phyloP scores from a whole-genome alignment of 2,329 filamentous ascomycete species.

The Stemphylium beticola region DNA sequence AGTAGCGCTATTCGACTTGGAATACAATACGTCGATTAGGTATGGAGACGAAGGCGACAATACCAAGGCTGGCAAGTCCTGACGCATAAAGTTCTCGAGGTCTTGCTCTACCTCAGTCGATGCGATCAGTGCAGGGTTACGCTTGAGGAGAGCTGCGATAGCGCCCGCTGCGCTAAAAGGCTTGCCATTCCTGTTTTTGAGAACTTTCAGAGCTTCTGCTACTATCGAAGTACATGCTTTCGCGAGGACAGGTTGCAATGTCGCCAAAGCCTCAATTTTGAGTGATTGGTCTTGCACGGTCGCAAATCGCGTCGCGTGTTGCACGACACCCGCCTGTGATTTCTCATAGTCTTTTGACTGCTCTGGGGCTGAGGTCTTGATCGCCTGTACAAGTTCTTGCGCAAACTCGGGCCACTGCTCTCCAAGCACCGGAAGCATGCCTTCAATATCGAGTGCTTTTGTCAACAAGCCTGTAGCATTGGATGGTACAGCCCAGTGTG shows the following conservation, averaged over 20 bases:
- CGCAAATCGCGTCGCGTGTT: slow-evolving; percentile 70
- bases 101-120: slow-evolving; percentile 52
- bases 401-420: slow-evolving; percentile 69
- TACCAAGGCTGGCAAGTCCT: slow-evolving; percentile 65
- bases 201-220: slow-evolving; percentile 56
- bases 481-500: slow-evolving; percentile 59
- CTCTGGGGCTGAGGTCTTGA: slow-evolving; percentile 79
- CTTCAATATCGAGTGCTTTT: slow-evolving; percentile 50
- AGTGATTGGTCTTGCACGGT: slow-evolving; percentile 54
- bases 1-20: slow-evolving; percentile 43
- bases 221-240: slow-evolving; percentile 53
- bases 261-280: slow-evolving; percentile 5
- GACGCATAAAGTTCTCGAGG: slow-evolving; percentile 56
- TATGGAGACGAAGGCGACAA: slow-evolving; percentile 71
- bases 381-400: slow-evolving; percentile 65
- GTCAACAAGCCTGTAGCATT: slow-evolving; percentile 48
- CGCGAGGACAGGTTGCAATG: slow-evolving; percentile 27
- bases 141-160: slow-evolving; percentile 60
- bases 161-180: slow-evolving; percentile 69
- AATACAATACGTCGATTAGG: slow-evolving; percentile 69
- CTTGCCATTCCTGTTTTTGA: slow-evolving; percentile 65
- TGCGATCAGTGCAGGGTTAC: slow-evolving; percentile 50
- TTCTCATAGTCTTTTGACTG: slow-evolving; percentile 76
- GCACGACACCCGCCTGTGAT: slow-evolving; percentile 73
- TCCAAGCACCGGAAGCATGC: slow-evolving; percentile 57